Base-by-base conservation (phyloP, 768 basidiomycete species). In the Xerocomellus chrysenteron region DNA sequence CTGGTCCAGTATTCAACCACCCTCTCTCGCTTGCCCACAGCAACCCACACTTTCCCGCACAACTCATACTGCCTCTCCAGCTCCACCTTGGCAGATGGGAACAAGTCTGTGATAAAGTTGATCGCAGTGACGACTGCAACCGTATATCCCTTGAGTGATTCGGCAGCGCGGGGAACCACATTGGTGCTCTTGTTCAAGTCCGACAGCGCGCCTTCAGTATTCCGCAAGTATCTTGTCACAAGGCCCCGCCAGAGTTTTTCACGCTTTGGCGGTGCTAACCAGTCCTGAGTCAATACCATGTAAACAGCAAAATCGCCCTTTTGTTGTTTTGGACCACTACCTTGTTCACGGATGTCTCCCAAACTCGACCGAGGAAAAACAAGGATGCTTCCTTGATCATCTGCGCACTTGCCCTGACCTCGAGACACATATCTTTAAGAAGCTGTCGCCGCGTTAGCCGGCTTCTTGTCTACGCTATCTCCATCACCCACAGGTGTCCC, bases 321-420 rank as follows among this genome's bases (percentile, higher is more conserved):
- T 5, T 39, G 24, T 21, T 53, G 28, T 28, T 36, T 26, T 32
- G 39, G 8, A 49, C 13, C 43, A 11, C n/a, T 55, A 56, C 66
- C 62, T 64, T 50, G 47, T 47, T 21, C 10, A n/a, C 24, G 39
- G 58, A 54, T 7, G 43, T 43, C 6, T 42, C 43, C 32, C 51
- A 57, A 47, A 44, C 37, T 42, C 26, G 54, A 28, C 51, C 50
- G 24, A 67, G 51, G 57, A 66, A 61, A 49, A 55, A 70, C 43
- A 70, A 41, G 36, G 67, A 68, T 13, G 63, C 66, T 28, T 68
- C 68, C 30, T 47, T 54, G 41, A 66, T 54, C 66, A 68, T 67
- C 33, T 66, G 53, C 9, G 50, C 40, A 19, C 61, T 47, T 19
- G 5, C 45, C 32, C 65, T 52, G 3, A 56, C 57, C 39, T 67